Evolutionary conservation across 1,139 yeast genomes (phyloP).

Genomic region (Chernovozyma aurita): DNA sequence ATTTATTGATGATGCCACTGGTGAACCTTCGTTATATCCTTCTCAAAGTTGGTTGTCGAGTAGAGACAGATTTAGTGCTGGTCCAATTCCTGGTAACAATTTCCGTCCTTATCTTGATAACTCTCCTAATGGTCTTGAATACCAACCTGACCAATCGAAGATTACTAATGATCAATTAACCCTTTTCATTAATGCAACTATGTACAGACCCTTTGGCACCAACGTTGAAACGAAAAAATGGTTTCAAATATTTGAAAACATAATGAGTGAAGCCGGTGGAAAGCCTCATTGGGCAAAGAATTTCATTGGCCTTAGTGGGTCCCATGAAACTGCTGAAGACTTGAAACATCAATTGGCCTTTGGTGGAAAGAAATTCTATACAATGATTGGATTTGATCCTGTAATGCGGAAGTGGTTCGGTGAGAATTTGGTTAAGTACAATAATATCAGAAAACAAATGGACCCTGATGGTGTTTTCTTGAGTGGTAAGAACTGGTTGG

Average conservation of each 20-base stretch:
- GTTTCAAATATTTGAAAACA: conserved; percentile 79
- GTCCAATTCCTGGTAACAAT: conserved; percentile 82
- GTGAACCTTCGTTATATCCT: conserved; percentile 43
- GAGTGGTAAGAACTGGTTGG: conserved; percentile 74
- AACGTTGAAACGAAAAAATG: conserved; percentile 74
- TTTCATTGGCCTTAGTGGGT: conserved; percentile 63
- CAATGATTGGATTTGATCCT: conserved; percentile 76
- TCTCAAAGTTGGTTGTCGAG: conserved; percentile 36
- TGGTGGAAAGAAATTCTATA: conserved; percentile 54
- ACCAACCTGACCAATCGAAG: conserved; percentile 40
- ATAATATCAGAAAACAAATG: conserved; percentile 54
- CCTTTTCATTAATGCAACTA: conserved; percentile 85
- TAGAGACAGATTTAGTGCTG: conserved; percentile 40
- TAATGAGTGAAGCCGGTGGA: conserved; percentile 76
- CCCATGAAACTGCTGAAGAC: conserved; percentile 33
- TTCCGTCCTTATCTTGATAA: conserved; percentile 77
- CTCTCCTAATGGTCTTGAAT: conserved; percentile 59
- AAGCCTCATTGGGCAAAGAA: conserved; percentile 99
- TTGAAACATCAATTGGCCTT: conserved; percentile 32
- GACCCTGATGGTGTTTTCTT: conserved; percentile 84
- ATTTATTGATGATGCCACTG: conserved; percentile 36
- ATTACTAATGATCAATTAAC: conserved; percentile 79
- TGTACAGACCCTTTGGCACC: conserved; percentile 86
- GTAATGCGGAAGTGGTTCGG: conserved; percentile 80
- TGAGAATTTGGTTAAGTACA: conserved; percentile 56